Percentiles rank a stretch among this genome's conserved stretches.
Conservation (phyloP, 2,329 filamentous ascomycete genomes). For the Talaromyces sp. region DNA sequence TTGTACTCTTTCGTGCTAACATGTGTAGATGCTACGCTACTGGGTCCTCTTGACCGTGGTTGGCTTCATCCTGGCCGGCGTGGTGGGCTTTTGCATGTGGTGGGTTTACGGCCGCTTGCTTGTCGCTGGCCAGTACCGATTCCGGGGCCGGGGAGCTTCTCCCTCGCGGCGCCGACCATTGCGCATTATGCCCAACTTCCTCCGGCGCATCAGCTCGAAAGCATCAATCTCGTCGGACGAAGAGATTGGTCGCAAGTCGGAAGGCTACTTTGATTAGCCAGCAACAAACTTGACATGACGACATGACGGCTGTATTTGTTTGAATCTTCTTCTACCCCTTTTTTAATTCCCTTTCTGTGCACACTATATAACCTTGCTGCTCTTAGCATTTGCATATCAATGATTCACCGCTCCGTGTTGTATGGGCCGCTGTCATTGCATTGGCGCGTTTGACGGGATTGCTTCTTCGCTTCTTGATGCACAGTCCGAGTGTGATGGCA, state of each 20-base stretch:
- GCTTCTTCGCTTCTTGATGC: conserved; percentile 10
- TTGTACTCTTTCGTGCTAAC: conserved; percentile 5
- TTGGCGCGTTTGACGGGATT: background rate
- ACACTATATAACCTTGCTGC: background rate
- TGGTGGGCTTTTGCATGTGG: conserved; percentile 46
- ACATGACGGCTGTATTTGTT: conserved; percentile 10
- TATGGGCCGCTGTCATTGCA: background rate
- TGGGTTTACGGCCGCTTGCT: conserved; percentile 47
- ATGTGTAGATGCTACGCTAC: conserved; percentile 47
- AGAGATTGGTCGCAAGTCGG: conserved; percentile 26
- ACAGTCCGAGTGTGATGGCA: background rate
- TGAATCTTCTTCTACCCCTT: background rate
- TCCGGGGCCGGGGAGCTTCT: conserved; percentile 18
- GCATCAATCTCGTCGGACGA: conserved; percentile 37
- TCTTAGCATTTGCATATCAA: conserved; percentile 10
- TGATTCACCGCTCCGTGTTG: background rate
- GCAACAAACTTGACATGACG: conserved; percentile 20
- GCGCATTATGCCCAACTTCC: conserved; percentile 28
- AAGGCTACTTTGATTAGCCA: conserved; percentile 35
- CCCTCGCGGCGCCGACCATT: conserved; percentile 30
- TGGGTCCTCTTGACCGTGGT: conserved; percentile 52
- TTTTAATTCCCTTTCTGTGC: background rate
- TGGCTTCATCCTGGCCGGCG: conserved; percentile 46
- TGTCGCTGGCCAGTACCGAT: conserved; percentile 36
- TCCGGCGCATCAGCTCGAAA: conserved; percentile 35